phyloP scores from a whole-genome alignment of 2,329 filamentous ascomycete genomes.

The Beauveria australis region DNA sequence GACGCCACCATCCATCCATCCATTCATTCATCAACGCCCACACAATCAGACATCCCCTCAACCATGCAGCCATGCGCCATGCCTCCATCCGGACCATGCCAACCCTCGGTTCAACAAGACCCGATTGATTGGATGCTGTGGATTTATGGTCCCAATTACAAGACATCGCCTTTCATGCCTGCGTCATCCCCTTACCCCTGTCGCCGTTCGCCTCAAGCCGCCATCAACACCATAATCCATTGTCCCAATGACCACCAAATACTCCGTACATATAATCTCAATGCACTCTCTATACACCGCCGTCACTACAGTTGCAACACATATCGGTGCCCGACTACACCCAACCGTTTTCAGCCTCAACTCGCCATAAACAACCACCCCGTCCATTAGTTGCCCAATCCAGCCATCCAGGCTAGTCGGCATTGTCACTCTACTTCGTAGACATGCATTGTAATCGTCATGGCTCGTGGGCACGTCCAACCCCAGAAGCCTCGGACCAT shows the following conservation, averaged over 20 bases:
- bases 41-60: background rate
- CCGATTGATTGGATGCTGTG: background rate
- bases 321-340: background rate
- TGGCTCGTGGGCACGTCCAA: background rate
- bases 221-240: too few relatives aligned
- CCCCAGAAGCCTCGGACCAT: background rate
- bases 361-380: too few relatives aligned
- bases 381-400: background rate
- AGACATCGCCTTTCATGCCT: background rate
- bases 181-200: background rate
- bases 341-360: background rate
- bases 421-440: background rate
- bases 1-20: background rate
- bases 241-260: too few relatives aligned
- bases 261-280: background rate
- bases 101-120: background rate
- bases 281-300: background rate
- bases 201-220: too few relatives aligned
- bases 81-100: too few relatives aligned
- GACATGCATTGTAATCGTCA: conserved; percentile 1
- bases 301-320: background rate
- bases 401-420: background rate
- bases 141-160: background rate
- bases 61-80: background rate
- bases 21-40: background rate